These are phyloP conservation scores for Colletotrichum sp. DNA, from an alignment of 2,329 filamentous ascomycete genomes.

Conservation along the genomic window DNA sequence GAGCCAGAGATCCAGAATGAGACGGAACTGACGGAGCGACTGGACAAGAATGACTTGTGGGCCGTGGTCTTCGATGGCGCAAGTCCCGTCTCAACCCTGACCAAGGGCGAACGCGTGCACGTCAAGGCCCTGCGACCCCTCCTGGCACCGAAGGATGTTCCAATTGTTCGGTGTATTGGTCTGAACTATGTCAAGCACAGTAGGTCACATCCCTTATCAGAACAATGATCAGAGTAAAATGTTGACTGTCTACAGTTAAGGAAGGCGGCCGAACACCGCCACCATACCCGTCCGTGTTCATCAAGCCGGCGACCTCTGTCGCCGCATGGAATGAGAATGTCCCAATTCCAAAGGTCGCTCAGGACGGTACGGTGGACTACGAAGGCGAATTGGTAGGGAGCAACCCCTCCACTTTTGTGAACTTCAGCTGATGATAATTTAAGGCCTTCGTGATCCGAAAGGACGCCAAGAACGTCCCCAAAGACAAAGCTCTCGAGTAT, in stretches of 20 bases:
- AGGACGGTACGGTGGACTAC: constrained; percentile 53
- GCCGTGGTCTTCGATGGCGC: constrained; percentile 34
- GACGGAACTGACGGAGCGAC: constrained; percentile 27
- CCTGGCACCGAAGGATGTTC: constrained; percentile 34
- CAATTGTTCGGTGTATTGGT: constrained; percentile 39
- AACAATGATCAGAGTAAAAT: background rate
- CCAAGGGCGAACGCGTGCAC: constrained; percentile 30
- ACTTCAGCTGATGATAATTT: background rate
- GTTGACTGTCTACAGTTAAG: constrained; percentile 40
- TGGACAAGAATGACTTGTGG: constrained; percentile 30
- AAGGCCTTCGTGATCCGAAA: constrained; percentile 57
- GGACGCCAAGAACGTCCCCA: constrained; percentile 55
- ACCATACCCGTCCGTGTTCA: constrained; percentile 54
- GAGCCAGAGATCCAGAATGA: constrained; percentile 32
- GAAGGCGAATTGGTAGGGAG: constrained; percentile 42
- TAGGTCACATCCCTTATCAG: constrained; percentile 18
- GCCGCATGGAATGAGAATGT: constrained; percentile 40
- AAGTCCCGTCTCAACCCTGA: constrained; percentile 27
- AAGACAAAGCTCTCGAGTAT: constrained; percentile 47
- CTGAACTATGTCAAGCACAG: constrained; percentile 43
- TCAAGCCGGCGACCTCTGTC: constrained; percentile 51
- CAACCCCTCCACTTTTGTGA: too few relatives aligned
- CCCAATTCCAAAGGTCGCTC: constrained; percentile 50
- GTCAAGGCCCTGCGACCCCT: constrained; percentile 36
- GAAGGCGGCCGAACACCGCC: constrained; percentile 58